phyloP scores from a whole-genome alignment of 2,329 filamentous ascomycete genomes.

The Ophiosphaerella korrae region DNA sequence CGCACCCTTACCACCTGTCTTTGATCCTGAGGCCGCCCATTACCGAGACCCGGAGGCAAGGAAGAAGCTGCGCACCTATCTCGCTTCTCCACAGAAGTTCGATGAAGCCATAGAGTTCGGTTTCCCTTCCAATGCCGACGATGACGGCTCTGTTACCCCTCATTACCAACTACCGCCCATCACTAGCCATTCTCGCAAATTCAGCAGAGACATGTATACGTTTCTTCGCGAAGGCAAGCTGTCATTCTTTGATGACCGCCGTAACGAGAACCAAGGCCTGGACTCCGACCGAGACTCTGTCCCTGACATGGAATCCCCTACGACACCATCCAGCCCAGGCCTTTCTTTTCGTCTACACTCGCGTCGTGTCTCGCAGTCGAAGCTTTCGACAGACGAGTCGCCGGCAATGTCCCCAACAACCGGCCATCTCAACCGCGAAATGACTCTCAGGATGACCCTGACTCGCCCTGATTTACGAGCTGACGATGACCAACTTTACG shows the following conservation, averaged over 20 bases:
- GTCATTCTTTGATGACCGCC: conserved; percentile 46
- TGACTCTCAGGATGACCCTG: conserved; percentile 95
- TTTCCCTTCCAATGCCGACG: conserved; percentile 66
- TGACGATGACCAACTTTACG: conserved; percentile 73
- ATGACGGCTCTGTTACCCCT: conserved; percentile 26
- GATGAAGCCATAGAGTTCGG: conserved; percentile 95
- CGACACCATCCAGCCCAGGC: conserved; percentile 45
- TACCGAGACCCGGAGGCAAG: conserved; percentile 91
- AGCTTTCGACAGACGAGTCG: conserved; percentile 38
- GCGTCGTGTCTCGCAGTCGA: conserved; percentile 37
- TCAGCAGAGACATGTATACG: conserved; percentile 60
- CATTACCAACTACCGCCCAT: conserved; percentile 42
- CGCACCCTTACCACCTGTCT: conserved; percentile 33
- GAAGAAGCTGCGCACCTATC: conserved; percentile 81
- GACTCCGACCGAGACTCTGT: conserved; percentile 42
- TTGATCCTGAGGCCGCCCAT: conserved; percentile 74
- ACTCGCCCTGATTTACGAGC: conserved; percentile 86
- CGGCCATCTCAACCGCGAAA: conserved; percentile 68
- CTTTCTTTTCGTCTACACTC: conserved; percentile 40
- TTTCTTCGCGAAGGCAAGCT: conserved; percentile 64
- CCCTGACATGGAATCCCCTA: conserved; percentile 42
- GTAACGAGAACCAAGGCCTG: conserved; percentile 37
- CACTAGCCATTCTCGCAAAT: conserved; percentile 45
- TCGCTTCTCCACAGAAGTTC: conserved; percentile 91
- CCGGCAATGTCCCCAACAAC: conserved; percentile 27